A percentile compares a stretch with the other conserved stretches of the same genome.
Evolutionary conservation across 208 protist species (phyloP).

Genomic region (Trypanosomatidae sp.): DNA sequence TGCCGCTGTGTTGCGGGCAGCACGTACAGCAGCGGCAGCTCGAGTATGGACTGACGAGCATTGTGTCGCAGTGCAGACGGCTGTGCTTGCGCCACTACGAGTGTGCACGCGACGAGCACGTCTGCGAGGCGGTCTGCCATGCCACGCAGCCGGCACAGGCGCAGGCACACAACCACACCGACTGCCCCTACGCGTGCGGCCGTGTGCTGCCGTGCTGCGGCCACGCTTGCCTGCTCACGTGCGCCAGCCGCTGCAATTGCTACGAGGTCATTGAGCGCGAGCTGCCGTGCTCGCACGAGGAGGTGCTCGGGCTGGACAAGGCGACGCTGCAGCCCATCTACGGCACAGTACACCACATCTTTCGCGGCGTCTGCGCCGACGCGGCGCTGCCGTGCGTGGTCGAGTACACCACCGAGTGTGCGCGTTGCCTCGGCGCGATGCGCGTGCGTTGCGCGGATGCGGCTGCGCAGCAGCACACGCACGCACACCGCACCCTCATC

Average conservation of each 20-base stretch:
- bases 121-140: conserved; percentile 58
- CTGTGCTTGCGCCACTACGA: conserved; percentile 41
- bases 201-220: conserved; percentile 55
- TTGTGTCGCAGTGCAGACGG: conserved; percentile 29
- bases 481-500: conserved; percentile 31
- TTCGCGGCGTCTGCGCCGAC: conserved; percentile 67
- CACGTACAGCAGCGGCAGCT: conserved; percentile 68
- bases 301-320: conserved; percentile 51
- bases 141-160: too few species aligned
- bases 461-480: conserved; percentile 28
- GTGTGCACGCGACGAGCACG: conserved; percentile 37
- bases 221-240: conserved; percentile 54
- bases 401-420: conserved; percentile 64
- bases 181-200: conserved; percentile 51
- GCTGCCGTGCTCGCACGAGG: conserved; percentile 52
- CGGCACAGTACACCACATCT: conserved; percentile 54
- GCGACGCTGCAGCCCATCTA: conserved; percentile 61
- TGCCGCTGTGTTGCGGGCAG: conserved; percentile 64
- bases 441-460: conserved; percentile 58
- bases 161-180: too few species aligned
- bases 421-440: conserved; percentile 44
- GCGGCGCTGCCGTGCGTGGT: conserved; percentile 48
- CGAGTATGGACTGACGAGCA: conserved; percentile 27
- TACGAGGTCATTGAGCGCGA: conserved; percentile 48
- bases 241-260: conserved; percentile 60